Evolutionary conservation across 169 alveolate genomes (phyloP).

Genomic region (Cryptosporidium viatorum): DNA sequence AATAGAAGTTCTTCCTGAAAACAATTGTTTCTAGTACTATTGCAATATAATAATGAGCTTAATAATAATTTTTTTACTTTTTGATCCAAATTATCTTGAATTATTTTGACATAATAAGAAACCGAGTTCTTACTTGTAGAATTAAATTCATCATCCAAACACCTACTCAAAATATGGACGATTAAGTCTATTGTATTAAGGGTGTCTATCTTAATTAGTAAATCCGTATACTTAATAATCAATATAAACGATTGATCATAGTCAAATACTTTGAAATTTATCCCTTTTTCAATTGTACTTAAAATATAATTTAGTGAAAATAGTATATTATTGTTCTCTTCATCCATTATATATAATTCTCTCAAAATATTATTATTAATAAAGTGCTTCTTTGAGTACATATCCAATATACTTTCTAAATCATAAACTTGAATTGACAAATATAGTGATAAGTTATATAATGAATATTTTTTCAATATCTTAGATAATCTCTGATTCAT

Average conservation of each 20-base stretch:
- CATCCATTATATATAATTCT: slow-evolving; percentile 58
- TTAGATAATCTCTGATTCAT: slow-evolving; percentile 18
- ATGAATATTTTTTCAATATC: slow-evolving; percentile 21
- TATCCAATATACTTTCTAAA: slow-evolving; percentile 54
- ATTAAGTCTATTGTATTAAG: slow-evolving; percentile 53
- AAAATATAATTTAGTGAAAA: slow-evolving; percentile 32
- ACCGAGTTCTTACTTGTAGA: neutral
- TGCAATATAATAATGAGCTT: neutral
- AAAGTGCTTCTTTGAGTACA: slow-evolving; percentile 46
- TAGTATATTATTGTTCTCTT: slow-evolving; percentile 23
- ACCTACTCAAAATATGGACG: slow-evolving; percentile 13
- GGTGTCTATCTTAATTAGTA: slow-evolving; percentile 27
- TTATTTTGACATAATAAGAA: neutral
- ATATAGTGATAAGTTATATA: slow-evolving; percentile 48
- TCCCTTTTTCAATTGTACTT: slow-evolving; percentile 64
- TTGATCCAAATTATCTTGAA: neutral
- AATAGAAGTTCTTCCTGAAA: slow-evolving; percentile 11
- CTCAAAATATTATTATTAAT: slow-evolving; percentile 26
- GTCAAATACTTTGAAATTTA: slow-evolving; percentile 16
- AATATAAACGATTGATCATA: slow-evolving; percentile 22
- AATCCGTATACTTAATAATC: slow-evolving; percentile 33
- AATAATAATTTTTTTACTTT: slow-evolving; percentile 5
- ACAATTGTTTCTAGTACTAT: neutral
- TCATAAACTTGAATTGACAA: slow-evolving; percentile 61
- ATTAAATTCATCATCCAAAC: slow-evolving; percentile 9